Base-by-base conservation (phyloP, 805 yeast genomes). In the Candida oleophila region DNA sequence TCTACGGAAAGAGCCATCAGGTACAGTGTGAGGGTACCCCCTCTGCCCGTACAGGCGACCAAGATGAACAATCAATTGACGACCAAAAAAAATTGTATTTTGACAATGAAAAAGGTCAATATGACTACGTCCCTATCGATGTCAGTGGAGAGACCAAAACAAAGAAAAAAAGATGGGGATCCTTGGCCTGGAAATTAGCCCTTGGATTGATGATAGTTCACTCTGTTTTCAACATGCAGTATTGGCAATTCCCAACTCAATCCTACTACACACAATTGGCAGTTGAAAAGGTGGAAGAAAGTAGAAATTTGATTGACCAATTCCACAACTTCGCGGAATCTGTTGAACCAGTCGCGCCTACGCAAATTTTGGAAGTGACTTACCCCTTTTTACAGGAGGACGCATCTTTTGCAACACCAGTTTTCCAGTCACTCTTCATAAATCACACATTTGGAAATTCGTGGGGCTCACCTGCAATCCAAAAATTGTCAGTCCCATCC, bases 401-500 rank as follows among this genome's bases (percentile, higher is more conserved):
- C 22, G 42, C 52, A 5, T 49, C 32, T 2, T 62, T 59, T 45
- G 67, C 66, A 1, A 37, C 48, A 3, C 70, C 79, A 0, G 76
- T 82, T 1, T 64, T 65, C 50, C 59, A 73, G 2, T 68, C 71
- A 18, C 43, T 55, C 1, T 54, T 83, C 16, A 52, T 83, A 19
- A 63, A 70, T 35, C 72, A 76, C 54, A 61, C 73, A 0, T 84
- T 83, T 64, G 87, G 77, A 1, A 64, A 77, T 54, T 76, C 82
- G 0, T 83, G 85, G 82, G 87, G 87, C 14, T 59, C 61, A 20
- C 86, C 88, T 0, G 75, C 73, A 4, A 59, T 65, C 4, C 65
- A 55, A 3, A 49, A 55, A 0, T 78, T 79, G 50, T 43, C 49
- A 3, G 73, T 81, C 2, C 85, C 85, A 3, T 16, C 45, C n/a